Percentiles rank a stretch among this genome's conserved stretches.
Conservation (phyloP, 306 rosid genomes). For the Betula pendula region DNA sequence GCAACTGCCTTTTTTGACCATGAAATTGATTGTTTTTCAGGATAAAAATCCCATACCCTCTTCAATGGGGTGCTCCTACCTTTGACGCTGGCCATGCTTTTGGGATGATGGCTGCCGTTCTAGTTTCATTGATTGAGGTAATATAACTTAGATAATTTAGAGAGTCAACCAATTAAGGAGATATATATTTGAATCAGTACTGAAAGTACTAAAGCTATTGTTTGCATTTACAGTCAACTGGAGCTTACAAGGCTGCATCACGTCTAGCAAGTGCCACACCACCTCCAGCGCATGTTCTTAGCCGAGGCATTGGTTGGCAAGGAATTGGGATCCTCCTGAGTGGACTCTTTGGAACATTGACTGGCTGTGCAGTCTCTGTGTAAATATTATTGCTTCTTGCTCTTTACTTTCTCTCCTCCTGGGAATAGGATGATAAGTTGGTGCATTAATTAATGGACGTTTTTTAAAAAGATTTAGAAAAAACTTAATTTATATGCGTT, state of each 20-base stretch:
- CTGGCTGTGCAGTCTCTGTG: constrained; percentile 90
- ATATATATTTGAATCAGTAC: background rate
- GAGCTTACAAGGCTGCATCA: constrained; percentile 95
- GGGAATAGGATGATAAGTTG: too few relatives aligned
- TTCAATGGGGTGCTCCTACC: constrained; percentile 98
- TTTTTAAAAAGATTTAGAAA: too few relatives aligned
- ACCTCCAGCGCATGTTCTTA: constrained; percentile 97
- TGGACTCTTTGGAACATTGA: constrained; percentile 90
- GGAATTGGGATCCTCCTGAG: constrained; percentile 89
- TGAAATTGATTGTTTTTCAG: constrained; percentile 45
- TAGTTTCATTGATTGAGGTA: constrained; percentile 98
- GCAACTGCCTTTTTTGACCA: background rate
- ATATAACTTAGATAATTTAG: constrained; percentile 10
- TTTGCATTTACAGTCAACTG: constrained; percentile 72
- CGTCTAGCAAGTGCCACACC: constrained; percentile 97
- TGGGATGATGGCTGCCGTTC: constrained; percentile 96
- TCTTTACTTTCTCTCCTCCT: constrained; percentile 5
- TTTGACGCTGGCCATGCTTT: constrained; percentile 91
- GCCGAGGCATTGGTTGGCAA: constrained; percentile 99
- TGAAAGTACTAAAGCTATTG: constrained; percentile 1
- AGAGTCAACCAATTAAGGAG: background rate
- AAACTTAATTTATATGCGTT: too few relatives aligned
- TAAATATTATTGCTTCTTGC: constrained; percentile 33
- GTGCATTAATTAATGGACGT: too few relatives aligned
- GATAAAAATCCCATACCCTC: constrained; percentile 95